These are phyloP conservation scores for Amyloporia xantha DNA, from an alignment of 768 basidiomycete species.

Conservation along the genomic window DNA sequence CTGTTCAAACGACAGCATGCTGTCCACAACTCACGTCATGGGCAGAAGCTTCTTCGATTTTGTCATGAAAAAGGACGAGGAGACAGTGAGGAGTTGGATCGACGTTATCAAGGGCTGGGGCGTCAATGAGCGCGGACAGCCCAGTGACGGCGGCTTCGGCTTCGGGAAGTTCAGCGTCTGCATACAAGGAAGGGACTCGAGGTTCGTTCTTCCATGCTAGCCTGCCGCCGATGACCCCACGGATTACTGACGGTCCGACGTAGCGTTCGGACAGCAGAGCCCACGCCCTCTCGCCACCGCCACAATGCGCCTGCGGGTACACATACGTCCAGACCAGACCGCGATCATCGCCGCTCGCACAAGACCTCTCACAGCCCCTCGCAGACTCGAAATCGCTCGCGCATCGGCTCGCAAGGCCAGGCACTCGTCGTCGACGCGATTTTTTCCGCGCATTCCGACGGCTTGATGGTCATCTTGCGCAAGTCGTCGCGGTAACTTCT, in stretches of 20 bases:
- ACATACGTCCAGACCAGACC: constrained; percentile 6
- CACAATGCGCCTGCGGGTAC: constrained; percentile 12
- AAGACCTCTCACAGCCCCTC: constrained; percentile 3
- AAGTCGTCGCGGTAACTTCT: too few species aligned
- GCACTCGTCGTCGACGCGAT: constrained; percentile 66
- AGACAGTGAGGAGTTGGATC: constrained; percentile 64
- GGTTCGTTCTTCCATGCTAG: constrained; percentile 30
- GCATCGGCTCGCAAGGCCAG: not conserved
- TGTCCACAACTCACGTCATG: constrained; percentile 52
- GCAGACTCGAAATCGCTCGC: constrained; percentile 6
- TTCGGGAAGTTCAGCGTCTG: constrained; percentile 64
- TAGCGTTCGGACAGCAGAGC: constrained; percentile 23
- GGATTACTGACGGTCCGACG: constrained; percentile 1
- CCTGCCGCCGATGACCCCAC: not conserved
- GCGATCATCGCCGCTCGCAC: constrained; percentile 5
- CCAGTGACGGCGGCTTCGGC: constrained; percentile 79
- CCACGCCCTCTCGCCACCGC: constrained; percentile 24
- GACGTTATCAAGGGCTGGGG: constrained; percentile 78
- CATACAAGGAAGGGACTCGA: constrained; percentile 55
- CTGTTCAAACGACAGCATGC: constrained; percentile 66
- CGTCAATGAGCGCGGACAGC: constrained; percentile 77
- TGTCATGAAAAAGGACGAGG: constrained; percentile 57
- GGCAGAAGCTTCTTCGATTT: constrained; percentile 73
- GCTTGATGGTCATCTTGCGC: constrained; percentile 73
- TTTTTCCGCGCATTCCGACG: constrained; percentile 82